These are phyloP conservation scores for Septoria petroselini DNA, from an alignment of 2,329 filamentous ascomycete genomes.

Conservation along the genomic window DNA sequence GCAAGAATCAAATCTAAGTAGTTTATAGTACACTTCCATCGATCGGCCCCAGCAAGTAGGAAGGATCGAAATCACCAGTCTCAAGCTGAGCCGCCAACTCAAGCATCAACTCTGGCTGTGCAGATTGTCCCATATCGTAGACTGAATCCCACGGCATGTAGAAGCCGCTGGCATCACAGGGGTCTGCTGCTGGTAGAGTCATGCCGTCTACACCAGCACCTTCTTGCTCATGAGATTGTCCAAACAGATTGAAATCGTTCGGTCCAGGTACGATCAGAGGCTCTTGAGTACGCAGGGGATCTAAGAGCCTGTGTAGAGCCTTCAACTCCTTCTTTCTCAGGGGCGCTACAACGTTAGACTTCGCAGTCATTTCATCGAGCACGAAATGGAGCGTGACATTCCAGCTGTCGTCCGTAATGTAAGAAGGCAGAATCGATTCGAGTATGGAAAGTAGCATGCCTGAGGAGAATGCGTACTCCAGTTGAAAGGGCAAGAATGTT, in stretches of 20 bases:
- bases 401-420: constrained; percentile 21
- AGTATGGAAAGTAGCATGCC: constrained; percentile 24
- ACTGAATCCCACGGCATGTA: constrained; percentile 9
- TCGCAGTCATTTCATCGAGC: constrained; percentile 26
- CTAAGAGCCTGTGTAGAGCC: constrained; percentile 18
- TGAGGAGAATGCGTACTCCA: constrained; percentile 28
- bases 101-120: constrained; percentile 8
- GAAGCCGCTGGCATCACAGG: background rate
- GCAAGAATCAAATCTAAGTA: too few species aligned
- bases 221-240: background rate
- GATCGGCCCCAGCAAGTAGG: constrained; percentile 4
- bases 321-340: constrained; percentile 25
- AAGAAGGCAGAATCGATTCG: constrained; percentile 22
- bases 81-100: constrained; percentile 8
- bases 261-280: constrained; percentile 8
- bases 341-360: constrained; percentile 25
- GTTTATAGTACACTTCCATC: background rate
- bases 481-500: constrained; percentile 28
- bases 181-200: background rate
- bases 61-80: constrained; percentile 8
- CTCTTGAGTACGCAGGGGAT: constrained; percentile 9
- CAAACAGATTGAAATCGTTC: background rate
- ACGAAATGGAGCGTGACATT: constrained; percentile 18
- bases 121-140: constrained; percentile 7
- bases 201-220: background rate